Percentiles rank a stretch among this genome's conserved stretches.
phyloP scores from a whole-genome alignment of 2,329 filamentous ascomycete genomes.

The Sclerotinia sclerotiorum region DNA sequence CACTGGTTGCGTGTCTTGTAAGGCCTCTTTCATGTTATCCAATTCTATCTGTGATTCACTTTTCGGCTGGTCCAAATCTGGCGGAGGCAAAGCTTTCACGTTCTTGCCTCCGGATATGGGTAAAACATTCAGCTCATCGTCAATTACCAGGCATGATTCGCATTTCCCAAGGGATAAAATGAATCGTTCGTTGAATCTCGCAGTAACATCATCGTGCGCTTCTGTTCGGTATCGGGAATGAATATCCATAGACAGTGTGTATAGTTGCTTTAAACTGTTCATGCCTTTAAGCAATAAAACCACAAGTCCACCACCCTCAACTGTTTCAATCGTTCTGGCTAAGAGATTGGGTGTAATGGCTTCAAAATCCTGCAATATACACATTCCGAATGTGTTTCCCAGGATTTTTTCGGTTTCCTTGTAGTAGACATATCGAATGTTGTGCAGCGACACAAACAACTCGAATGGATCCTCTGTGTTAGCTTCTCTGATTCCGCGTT shows the following conservation, averaged over 20 bases:
- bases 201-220: constrained; percentile 90
- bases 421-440: constrained; percentile 99
- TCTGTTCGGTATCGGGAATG: constrained; percentile 96
- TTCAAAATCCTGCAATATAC: constrained; percentile 96
- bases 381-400: constrained; percentile 98
- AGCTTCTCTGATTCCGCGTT: constrained; percentile 86
- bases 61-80: constrained; percentile 70
- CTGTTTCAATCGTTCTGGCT: constrained; percentile 92
- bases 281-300: constrained; percentile 91
- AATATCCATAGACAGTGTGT: constrained; percentile 96
- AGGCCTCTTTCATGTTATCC: constrained; percentile 80
- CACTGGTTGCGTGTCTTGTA: constrained; percentile 82
- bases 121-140: constrained; percentile 95
- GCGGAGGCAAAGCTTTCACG: constrained; percentile 77
- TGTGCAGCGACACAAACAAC: constrained; percentile 91
- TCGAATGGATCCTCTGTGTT: constrained; percentile 96
- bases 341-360: constrained; percentile 96
- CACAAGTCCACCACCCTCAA: constrained; percentile 92
- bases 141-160: constrained; percentile 89
- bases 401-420: constrained; percentile 99
- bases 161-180: constrained; percentile 94
- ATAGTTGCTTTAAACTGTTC: constrained; percentile 95
- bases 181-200: constrained; percentile 96
- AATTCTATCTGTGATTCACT: constrained; percentile 73
- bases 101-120: constrained; percentile 95